A percentile compares a stretch with the other conserved stretches of the same genome.
These are phyloP conservation scores for Geranium rotundifolium DNA, from an alignment of 345 rosid genomes.

Conservation along the genomic window DNA sequence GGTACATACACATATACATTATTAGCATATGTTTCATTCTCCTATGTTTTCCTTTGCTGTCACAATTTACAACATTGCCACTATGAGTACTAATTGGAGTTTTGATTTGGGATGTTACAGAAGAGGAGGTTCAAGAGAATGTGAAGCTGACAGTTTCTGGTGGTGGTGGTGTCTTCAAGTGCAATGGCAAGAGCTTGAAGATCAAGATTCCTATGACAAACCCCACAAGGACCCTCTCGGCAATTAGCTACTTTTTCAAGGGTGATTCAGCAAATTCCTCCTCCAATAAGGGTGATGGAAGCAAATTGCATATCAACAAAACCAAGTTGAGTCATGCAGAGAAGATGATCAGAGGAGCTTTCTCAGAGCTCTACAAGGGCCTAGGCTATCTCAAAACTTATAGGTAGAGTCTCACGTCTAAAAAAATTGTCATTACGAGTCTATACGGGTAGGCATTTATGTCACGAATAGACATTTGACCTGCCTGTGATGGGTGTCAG, in stretches of 20 bases:
- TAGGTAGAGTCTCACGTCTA: conserved; percentile 24
- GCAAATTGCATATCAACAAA: conserved; percentile 57
- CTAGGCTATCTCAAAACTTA: conserved; percentile 81
- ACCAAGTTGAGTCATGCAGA: conserved; percentile 72
- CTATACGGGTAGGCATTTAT: too few relatives aligned
- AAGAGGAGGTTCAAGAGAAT: conserved; percentile 54
- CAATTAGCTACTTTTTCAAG: conserved; percentile 61
- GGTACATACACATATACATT: too few relatives aligned
- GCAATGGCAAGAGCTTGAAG: conserved; percentile 72
- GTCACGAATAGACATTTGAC: too few relatives aligned
- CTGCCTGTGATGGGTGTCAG: too few relatives aligned
- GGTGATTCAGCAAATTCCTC: conserved; percentile 62
- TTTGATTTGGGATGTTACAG: conserved; percentile 22
- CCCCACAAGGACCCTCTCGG: conserved; percentile 74
- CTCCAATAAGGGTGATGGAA: conserved; percentile 51
- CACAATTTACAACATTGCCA: too few relatives aligned
- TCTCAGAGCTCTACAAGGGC: conserved; percentile 80
- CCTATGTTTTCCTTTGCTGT: neutral
- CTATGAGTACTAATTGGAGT: neutral
- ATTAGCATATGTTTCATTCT: neutral
- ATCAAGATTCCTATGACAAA: conserved; percentile 81
- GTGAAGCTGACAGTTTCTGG: conserved; percentile 35
- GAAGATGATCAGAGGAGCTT: conserved; percentile 85
- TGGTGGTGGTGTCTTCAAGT: conserved; percentile 38
- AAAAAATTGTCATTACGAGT: too few relatives aligned